These are phyloP conservation scores for Fusarium buharicum DNA, from an alignment of 2,329 filamentous ascomycete genomes.

Conservation along the genomic window DNA sequence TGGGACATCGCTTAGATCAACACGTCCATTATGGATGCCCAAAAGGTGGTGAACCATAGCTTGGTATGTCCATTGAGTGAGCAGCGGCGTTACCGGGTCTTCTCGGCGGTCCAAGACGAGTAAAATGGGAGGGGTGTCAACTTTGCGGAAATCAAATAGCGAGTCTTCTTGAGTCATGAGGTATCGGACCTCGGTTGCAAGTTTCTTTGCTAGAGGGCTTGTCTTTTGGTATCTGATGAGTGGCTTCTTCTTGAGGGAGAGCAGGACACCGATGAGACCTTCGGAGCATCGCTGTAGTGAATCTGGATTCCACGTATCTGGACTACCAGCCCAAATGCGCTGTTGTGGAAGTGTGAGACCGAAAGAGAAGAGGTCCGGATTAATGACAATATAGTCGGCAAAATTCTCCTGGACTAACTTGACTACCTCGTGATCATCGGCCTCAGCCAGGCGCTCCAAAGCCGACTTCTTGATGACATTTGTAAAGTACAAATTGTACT, in stretches of 20 bases:
- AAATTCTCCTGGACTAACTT: constrained; percentile 95
- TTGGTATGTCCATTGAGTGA: constrained; percentile 99
- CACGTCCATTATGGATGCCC: constrained; percentile 93
- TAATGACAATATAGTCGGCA: constrained; percentile 94
- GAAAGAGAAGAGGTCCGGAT: constrained; percentile 90
- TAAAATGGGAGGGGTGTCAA: constrained; percentile 93
- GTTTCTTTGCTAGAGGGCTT: constrained; percentile 88
- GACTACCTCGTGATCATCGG: constrained; percentile 97
- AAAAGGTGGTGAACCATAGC: constrained; percentile 99
- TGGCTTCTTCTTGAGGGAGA: constrained; percentile 96
- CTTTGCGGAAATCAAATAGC: constrained; percentile 93
- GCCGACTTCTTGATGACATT: constrained; percentile 98
- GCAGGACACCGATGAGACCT: constrained; percentile 82
- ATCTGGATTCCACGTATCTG: constrained; percentile 92
- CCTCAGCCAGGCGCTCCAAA: constrained; percentile 91
- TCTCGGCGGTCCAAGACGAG: constrained; percentile 91
- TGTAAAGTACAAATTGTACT: constrained; percentile 97
- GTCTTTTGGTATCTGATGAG: constrained; percentile 93
- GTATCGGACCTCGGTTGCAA: constrained; percentile 92
- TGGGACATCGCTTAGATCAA: constrained; percentile 84
- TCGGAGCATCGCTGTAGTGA: constrained; percentile 87
- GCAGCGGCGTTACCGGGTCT: constrained; percentile 90
- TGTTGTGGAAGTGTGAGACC: constrained; percentile 77
- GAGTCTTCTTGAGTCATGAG: constrained; percentile 95
- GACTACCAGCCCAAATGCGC: constrained; percentile 81